phyloP scores from a whole-genome alignment of 2,329 filamentous ascomycete genomes.

The Curvularia sp. region DNA sequence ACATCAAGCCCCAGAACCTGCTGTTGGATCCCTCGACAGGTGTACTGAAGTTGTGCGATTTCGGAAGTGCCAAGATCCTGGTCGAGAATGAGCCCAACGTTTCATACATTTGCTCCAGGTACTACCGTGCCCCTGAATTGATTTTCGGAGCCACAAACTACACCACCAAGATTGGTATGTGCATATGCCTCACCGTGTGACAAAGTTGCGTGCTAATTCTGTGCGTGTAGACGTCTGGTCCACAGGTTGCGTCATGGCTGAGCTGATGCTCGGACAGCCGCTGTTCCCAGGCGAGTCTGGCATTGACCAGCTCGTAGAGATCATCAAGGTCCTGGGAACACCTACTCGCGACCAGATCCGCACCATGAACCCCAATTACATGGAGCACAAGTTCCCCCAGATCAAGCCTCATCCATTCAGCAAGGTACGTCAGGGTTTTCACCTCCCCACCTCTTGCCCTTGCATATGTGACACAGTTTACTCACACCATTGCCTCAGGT shows the following conservation, averaged over 20 bases:
- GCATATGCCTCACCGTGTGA: conserved; percentile 9
- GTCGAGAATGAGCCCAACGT: conserved; percentile 99
- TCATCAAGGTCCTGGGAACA: conserved; percentile 98
- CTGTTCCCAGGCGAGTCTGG: conserved; percentile 98
- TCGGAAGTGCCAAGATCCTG: conserved; percentile 97
- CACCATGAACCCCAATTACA: conserved; percentile 99
- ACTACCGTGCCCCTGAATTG: conserved; percentile 96
- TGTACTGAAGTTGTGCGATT: conserved; percentile 96
- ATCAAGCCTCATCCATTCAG: conserved; percentile 99
- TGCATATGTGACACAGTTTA: background rate
- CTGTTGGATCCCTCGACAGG: conserved; percentile 90
- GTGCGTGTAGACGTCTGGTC: conserved; percentile 87
- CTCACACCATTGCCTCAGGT: conserved; percentile 61
- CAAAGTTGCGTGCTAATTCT: conserved; percentile 28
- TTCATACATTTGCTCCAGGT: conserved; percentile 98
- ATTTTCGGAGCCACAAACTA: conserved; percentile 99
- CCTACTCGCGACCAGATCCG: conserved; percentile 97
- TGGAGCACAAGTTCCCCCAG: conserved; percentile 99
- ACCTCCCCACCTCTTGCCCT: background rate
- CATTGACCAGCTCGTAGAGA: conserved; percentile 97
- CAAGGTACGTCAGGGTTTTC: conserved; percentile 65
- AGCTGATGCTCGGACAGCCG: conserved; percentile 97
- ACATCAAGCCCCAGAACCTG: conserved; percentile 99
- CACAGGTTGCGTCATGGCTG: conserved; percentile 98
- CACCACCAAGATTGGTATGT: conserved; percentile 97